Base-by-base conservation (phyloP, 345 rosid species). In the Salix purpurea region DNA sequence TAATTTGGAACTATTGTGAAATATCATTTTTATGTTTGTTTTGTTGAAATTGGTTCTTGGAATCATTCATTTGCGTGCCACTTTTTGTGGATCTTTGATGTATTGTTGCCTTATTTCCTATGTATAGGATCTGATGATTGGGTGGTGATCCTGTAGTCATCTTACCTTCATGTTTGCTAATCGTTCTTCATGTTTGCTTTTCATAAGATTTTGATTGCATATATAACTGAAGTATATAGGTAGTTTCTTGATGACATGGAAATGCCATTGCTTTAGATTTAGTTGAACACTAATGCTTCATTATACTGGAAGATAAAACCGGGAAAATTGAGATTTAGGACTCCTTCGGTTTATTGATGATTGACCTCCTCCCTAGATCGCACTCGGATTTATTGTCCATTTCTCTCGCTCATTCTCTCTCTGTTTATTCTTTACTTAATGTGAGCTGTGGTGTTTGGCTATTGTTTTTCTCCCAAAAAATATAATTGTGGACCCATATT, bases 91-190 rank as follows among this genome's bases (percentile, higher is more conserved):
- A 67, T 54, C 71, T 76, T 48, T 40, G 21, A 39, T 76, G 56
- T 18, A 4, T n/a, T 75, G 64, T 23, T 58, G 15, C 4, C 15
- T 3, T 58, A 58, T 3, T 58, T 23, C 4, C 28, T 58, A 5
- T 69, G n/a, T 76, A 24, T 69, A 40, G 73, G 78, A 68, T 76
- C 67, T 76, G 65, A 21, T 32, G 40, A 19, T 28, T 50, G 8
- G n/a, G 6, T 15, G 34, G 28, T 24, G 69, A 73, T 78, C 81
- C 67, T 73, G 13, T 26, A 65, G 30, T 71, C 24, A 9, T 64
- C 19, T 4, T 65, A 5, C 14, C 39, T 65, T 19, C 8, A 44
- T 13, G 56, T 5, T 21, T 34, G 34, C 5, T 64, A 26, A 42
- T 2, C 39, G 19, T 15, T 75, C 12, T 32, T 30, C 4, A 10